Evolutionary conservation across 805 yeast genomes (phyloP).

Genomic region (Teunomyces barrocoloradensis): DNA sequence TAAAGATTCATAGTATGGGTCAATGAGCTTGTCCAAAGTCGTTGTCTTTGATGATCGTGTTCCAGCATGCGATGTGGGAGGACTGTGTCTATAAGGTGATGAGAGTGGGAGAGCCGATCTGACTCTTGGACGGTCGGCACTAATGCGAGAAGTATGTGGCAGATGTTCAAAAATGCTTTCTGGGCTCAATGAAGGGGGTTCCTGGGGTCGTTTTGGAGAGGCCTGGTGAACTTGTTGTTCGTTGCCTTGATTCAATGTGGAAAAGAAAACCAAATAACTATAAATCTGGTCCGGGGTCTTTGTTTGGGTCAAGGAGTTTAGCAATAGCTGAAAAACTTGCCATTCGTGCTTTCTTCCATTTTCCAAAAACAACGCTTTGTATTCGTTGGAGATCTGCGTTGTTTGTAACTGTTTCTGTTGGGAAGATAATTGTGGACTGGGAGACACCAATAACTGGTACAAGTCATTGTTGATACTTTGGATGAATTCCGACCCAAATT

Average conservation of each 20-base stretch:
- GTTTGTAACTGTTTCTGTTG: constrained; percentile 13
- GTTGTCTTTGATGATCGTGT: background rate
- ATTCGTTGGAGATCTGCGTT: constrained; percentile 19
- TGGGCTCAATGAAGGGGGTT: constrained; percentile 4
- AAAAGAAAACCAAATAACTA: constrained; percentile 34
- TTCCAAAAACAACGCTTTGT: constrained; percentile 24
- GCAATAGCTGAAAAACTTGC: constrained; percentile 29
- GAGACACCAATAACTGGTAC: constrained; percentile 4
- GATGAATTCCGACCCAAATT: constrained; percentile 33
- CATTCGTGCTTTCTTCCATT: constrained; percentile 28
- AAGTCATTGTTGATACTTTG: constrained; percentile 32
- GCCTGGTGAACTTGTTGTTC: background rate
- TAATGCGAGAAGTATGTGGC: background rate
- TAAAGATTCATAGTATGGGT: constrained; percentile 30
- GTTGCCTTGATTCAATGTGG: constrained; percentile 12
- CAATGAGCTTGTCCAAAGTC: constrained; percentile 11
- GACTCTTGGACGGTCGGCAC: background rate
- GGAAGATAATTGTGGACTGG: background rate
- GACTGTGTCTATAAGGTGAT: constrained; percentile 12
- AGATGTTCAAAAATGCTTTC: constrained; percentile 1
- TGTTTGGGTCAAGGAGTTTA: constrained; percentile 27
- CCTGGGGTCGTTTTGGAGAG: background rate
- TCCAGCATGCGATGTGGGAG: constrained; percentile 10
- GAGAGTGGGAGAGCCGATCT: constrained; percentile 7
- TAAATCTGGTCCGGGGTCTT: constrained; percentile 31